A percentile compares a stretch with the other conserved stretches of the same genome.
These are phyloP conservation scores for Gnetum montanum DNA, from an alignment of 75 land plant species.

Conservation along the genomic window DNA sequence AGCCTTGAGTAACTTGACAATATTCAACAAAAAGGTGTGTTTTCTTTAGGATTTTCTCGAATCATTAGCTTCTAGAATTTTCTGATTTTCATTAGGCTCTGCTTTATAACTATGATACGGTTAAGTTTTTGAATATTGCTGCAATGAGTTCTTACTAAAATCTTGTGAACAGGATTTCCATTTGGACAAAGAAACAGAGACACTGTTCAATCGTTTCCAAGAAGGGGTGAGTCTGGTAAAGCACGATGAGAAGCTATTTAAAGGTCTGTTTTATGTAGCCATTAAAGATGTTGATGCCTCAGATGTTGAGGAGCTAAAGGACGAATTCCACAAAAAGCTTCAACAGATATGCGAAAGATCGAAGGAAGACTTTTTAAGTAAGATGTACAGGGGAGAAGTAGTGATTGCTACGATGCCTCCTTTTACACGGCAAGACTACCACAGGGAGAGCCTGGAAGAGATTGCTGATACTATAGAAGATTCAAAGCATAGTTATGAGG, in stretches of 20 bases:
- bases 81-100: too few relatives aligned
- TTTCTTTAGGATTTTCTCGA: neutral
- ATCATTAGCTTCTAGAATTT: neutral
- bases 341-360: constrained; percentile 16
- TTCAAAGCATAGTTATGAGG: neutral
- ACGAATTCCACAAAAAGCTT: constrained; percentile 17
- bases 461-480: constrained; percentile 13
- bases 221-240: constrained; percentile 28
- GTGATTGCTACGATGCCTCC: constrained; percentile 26
- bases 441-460: constrained; percentile 9
- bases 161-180: constrained; percentile 23
- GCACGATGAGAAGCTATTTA: constrained; percentile 27
- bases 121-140: too few relatives aligned
- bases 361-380: constrained; percentile 19
- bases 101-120: neutral
- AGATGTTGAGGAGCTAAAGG: constrained; percentile 22
- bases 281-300: constrained; percentile 22
- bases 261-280: constrained; percentile 27
- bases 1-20: constrained; percentile 4
- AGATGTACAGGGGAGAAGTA: constrained; percentile 26
- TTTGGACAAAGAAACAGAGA: constrained; percentile 26
- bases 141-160: too few relatives aligned
- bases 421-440: constrained; percentile 15
- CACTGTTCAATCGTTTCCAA: constrained; percentile 28
- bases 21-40: constrained; percentile 8